These are phyloP conservation scores for Nicotiana sylvestris DNA, from an alignment of 257 asterid genomes.

Conservation along the genomic window DNA sequence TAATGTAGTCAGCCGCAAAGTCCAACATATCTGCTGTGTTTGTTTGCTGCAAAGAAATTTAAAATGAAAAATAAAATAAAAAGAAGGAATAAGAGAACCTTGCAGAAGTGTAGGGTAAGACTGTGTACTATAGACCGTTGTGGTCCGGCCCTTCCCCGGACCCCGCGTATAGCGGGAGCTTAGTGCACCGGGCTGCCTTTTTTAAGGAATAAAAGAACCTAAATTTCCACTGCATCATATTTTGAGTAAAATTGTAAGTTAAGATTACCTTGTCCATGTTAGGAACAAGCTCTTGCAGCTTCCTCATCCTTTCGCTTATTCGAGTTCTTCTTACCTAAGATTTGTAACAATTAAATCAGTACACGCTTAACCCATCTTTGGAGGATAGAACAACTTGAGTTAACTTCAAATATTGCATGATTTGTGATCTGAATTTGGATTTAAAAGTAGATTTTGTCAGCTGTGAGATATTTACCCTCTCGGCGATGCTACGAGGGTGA, in stretches of 20 bases:
- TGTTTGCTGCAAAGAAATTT: conserved; percentile 57
- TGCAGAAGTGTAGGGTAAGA: no score
- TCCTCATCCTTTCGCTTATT: conserved; percentile 77
- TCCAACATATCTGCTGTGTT: conserved; percentile 93
- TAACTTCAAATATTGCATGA: not conserved
- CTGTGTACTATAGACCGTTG: no score
- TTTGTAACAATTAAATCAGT: not conserved
- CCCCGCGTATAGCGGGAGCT: no score
- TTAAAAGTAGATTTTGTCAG: not conserved
- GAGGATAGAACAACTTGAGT: not conserved
- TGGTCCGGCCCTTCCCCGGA: no score
- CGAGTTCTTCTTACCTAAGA: conserved; percentile 70
- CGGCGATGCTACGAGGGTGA: conserved; percentile 94
- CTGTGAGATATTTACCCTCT: conserved; percentile 50
- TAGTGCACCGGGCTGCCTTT: no score
- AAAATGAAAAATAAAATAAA: not conserved
- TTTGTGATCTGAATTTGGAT: not conserved
- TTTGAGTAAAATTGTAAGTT: not conserved
- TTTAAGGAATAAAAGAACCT: not conserved
- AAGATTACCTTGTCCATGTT: conserved; percentile 73
- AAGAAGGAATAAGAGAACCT: not conserved
- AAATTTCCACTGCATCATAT: not conserved
- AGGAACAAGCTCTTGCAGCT: conserved; percentile 85
- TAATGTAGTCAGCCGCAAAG: conserved; percentile 85
- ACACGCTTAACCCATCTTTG: not conserved